These are phyloP conservation scores for Pyrenula aspistea DNA, from an alignment of 495 filamentous ascomycete species.

Conservation along the genomic window DNA sequence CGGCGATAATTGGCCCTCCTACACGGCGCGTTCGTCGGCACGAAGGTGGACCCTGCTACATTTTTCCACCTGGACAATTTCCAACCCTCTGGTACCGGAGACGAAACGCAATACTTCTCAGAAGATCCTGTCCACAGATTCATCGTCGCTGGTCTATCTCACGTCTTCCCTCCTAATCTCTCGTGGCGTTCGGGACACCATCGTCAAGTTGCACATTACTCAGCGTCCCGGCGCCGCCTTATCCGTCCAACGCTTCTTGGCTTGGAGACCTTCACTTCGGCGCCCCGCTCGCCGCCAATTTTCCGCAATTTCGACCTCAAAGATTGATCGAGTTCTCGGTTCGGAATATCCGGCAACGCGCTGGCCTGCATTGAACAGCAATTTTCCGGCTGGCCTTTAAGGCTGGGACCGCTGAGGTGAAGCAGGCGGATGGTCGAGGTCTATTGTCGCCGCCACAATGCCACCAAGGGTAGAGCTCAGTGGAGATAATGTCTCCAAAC, in stretches of 20 bases:
- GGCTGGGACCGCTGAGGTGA: background rate
- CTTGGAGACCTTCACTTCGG: background rate
- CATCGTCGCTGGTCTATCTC: too few relatives aligned
- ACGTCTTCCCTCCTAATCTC: too few relatives aligned
- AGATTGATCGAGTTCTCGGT: too few relatives aligned
- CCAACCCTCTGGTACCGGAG: background rate
- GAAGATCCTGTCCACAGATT: too few relatives aligned
- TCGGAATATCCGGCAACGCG: too few relatives aligned
- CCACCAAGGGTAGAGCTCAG: background rate
- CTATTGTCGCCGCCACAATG: background rate
- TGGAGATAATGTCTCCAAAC: constrained; percentile 34
- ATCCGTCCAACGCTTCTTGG: background rate
- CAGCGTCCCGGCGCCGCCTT: background rate
- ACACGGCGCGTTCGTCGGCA: background rate
- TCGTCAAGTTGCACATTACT: background rate
- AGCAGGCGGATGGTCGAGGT: background rate
- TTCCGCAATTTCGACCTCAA: too few relatives aligned
- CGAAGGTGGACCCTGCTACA: background rate
- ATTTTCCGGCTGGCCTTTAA: background rate
- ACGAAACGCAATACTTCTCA: background rate
- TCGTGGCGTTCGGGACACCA: too few relatives aligned
- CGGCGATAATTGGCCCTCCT: background rate
- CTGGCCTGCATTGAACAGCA: background rate
- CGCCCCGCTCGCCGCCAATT: background rate
- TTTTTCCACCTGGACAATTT: background rate